Percentiles rank a stretch among this genome's conserved stretches.
Evolutionary conservation across 2,329 filamentous ascomycete genomes (phyloP).

Genomic region (Thelonectria blattea): DNA sequence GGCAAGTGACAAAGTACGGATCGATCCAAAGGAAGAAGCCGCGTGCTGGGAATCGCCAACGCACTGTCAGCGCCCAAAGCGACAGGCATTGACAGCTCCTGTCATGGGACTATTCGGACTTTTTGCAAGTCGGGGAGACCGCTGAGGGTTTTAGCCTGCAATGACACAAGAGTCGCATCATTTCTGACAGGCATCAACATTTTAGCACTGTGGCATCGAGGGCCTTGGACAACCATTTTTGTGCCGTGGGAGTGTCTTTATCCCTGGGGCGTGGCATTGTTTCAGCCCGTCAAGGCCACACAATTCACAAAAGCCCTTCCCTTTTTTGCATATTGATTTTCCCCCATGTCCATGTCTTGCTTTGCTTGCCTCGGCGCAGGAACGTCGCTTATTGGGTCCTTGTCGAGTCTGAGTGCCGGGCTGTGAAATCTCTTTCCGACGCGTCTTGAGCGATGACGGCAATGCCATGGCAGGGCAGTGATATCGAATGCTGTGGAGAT

Average conservation of each 20-base stretch:
- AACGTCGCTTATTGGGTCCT: constrained; percentile 12
- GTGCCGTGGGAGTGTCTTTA: constrained; percentile 31
- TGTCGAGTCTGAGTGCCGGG: neutral
- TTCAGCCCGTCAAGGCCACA: constrained; percentile 26
- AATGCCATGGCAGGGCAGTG: constrained; percentile 7
- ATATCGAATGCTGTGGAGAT: neutral
- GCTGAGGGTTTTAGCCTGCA: constrained; percentile 23
- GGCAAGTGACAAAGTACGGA: neutral
- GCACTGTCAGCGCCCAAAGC: constrained; percentile 5
- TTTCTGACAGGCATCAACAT: constrained; percentile 28
- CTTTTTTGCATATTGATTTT: constrained; percentile 18
- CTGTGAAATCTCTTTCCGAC: constrained; percentile 2
- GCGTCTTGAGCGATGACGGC: neutral
- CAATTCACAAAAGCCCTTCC: constrained; percentile 21
- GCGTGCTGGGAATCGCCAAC: neutral
- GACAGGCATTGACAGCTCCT: constrained; percentile 12
- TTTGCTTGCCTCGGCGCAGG: constrained; percentile 22
- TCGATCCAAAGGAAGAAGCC: neutral
- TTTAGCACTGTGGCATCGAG: constrained; percentile 28
- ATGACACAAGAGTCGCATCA: constrained; percentile 41
- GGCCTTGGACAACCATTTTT: constrained; percentile 1
- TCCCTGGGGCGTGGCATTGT: constrained; percentile 29
- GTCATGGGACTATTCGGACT: constrained; percentile 21
- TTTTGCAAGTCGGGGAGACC: constrained; percentile 20
- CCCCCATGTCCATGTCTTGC: constrained; percentile 29